These are phyloP conservation scores for Meira miltonrushii DNA, from an alignment of 1,284 basidiomycete genomes.

Conservation along the genomic window DNA sequence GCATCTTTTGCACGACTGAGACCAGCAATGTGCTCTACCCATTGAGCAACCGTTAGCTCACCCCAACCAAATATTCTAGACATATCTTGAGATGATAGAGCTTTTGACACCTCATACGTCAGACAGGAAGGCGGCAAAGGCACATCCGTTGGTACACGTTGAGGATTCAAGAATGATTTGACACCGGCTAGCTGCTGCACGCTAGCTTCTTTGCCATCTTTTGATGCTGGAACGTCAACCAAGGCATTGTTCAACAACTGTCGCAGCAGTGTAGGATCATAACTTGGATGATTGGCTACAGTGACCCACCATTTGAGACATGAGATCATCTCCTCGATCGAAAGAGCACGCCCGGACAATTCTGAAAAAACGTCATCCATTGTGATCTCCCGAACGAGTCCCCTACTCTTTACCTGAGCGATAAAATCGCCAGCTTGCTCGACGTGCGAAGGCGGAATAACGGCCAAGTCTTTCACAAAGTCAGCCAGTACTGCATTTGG, in stretches of 20 bases:
- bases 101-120: conserved; percentile 63
- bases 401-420: conserved; percentile 62
- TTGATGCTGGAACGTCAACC: conserved; percentile 24
- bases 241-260: conserved; percentile 44
- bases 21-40: conserved; percentile 66
- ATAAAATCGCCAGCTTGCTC: conserved; percentile 66
- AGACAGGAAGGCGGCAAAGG: conserved; percentile 75
- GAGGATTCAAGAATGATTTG: conserved; percentile 67
- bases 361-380: conserved; percentile 82
- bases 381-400: conserved; percentile 73
- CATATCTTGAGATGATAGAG: conserved; percentile 57
- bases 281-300: conserved; percentile 57
- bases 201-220: conserved; percentile 18
- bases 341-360: conserved; percentile 68
- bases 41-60: conserved; percentile 72
- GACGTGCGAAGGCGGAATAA: conserved; percentile 67
- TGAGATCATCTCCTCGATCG: conserved; percentile 67
- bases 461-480: conserved; percentile 76
- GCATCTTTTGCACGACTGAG: conserved; percentile 34
- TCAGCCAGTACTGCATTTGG: conserved; percentile 69
- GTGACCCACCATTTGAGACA: conserved; percentile 86
- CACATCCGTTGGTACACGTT: conserved; percentile 72
- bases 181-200: conserved; percentile 61
- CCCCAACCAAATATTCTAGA: conserved; percentile 62
- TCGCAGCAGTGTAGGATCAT: conserved; percentile 41